A percentile compares a stretch with the other conserved stretches of the same genome.
phyloP scores from a whole-genome alignment of 352 stramenopile species.

The Phytophthora agathidicida region DNA sequence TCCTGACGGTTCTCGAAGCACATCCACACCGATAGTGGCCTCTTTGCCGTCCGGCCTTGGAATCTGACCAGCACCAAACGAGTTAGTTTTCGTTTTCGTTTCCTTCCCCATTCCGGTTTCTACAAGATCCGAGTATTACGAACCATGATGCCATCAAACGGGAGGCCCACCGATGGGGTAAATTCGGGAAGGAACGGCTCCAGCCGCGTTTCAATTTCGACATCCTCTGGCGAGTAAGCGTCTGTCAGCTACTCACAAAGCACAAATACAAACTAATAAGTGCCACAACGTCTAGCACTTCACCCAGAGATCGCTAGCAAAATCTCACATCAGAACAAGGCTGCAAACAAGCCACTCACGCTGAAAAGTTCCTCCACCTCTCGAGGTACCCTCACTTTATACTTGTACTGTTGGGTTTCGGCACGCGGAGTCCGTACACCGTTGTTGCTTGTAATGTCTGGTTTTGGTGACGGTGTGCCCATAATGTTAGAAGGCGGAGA shows the following conservation, averaged over 20 bases:
- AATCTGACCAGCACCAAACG: conserved; percentile 48
- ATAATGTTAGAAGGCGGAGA: background rate
- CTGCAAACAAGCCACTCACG: conserved; percentile 39
- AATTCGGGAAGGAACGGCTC: conserved; percentile 95
- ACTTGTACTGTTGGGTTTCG: conserved; percentile 13
- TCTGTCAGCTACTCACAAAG: conserved; percentile 61
- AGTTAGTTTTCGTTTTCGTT: background rate
- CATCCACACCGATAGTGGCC: conserved; percentile 79
- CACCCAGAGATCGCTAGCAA: conserved; percentile 21
- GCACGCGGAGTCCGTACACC: background rate
- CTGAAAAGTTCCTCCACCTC: conserved; percentile 68
- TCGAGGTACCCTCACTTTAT: conserved; percentile 47
- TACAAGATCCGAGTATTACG: background rate
- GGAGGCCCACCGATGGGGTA: conserved; percentile 77
- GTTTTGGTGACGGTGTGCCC: background rate
- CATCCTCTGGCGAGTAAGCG: conserved; percentile 86
- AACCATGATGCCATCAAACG: conserved; percentile 80
- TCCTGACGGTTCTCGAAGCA: conserved; percentile 87
- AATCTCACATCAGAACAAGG: conserved; percentile 23
- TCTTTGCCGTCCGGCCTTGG: conserved; percentile 83
- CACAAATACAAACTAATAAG: conserved; percentile 11
- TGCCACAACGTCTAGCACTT: background rate
- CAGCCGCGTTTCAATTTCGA: conserved; percentile 91
- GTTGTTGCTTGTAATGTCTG: conserved; percentile 6
- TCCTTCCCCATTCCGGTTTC: too few relatives aligned